Base-by-base conservation (phyloP, 495 filamentous ascomycete genomes). In the Penicillium roqueforti region DNA sequence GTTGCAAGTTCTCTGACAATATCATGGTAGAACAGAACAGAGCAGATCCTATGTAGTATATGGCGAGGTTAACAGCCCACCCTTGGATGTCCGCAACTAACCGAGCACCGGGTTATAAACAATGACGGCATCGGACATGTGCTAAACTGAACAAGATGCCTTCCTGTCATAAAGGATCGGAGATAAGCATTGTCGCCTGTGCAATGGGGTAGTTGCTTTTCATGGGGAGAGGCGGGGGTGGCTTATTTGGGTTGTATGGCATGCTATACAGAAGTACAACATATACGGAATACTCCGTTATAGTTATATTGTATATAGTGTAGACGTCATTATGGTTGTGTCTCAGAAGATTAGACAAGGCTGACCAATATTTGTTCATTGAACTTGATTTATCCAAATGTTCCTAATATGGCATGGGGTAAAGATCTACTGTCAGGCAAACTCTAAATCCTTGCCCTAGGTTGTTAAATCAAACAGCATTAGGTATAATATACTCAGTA, bases 311-410 rank as follows among this genome's bases (percentile, higher is more conserved):
- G n/a, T 14, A 6, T 34, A n/a, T 6, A 14, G 1, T 6, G 6
- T 26, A 34, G n/a, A 52, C 29, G 50, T 52, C 50, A 52, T 31
- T 50, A 16, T n/a, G 28, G 38, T 22, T 18, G 7, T n/a, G n/a
- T n/a, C n/a, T n/a, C n/a, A n/a, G n/a, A n/a, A n/a, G n/a, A n/a
- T n/a, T n/a, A n/a, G n/a, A n/a, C n/a, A n/a, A n/a, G n/a, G n/a
- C n/a, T 20, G 20, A 42, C 25, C 1, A 26, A 8, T 42, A 22
- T 42, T 42, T 6, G 32, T 34, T 32, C 5, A 3, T 6, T 5
- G 4, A n/a, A 34, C 2, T 34, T 34, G 5, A 2, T 1, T n/a
- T 14, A n/a, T n/a, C n/a, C n/a, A n/a, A n/a, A 34, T n/a, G 6
- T n/a, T 34, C 32, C 6, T 13, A n/a, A 32, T 32, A 14, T 32